Conservation (phyloP, 2,329 filamentous ascomycete species). For the Penicillium sp. region DNA sequence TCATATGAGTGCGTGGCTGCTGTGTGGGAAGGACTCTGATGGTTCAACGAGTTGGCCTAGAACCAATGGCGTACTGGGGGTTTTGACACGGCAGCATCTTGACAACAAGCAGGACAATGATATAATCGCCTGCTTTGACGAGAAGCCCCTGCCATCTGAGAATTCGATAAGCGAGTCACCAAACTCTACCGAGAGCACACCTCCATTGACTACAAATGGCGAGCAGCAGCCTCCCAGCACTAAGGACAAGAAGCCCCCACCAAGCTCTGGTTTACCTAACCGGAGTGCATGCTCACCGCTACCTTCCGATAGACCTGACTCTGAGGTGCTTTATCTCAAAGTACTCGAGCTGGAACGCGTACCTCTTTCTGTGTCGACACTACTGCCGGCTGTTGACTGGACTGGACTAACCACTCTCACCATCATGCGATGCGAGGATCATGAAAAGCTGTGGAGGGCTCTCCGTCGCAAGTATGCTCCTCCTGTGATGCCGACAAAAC, state of each 20-base stretch:
- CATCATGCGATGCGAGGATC: slow-evolving; percentile 68
- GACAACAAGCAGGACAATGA: slow-evolving; percentile 6
- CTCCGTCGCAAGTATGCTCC: slow-evolving; percentile 63
- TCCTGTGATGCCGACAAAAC: slow-evolving; percentile 12
- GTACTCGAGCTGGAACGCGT: slow-evolving; percentile 73
- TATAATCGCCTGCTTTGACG: background rate
- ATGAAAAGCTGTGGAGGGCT: slow-evolving; percentile 73
- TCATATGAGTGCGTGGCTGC: slow-evolving; percentile 28
- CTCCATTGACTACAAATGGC: background rate
- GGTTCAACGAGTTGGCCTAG: slow-evolving; percentile 31
- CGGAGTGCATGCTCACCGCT: slow-evolving; percentile 3
- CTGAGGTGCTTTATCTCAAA: slow-evolving; percentile 60
- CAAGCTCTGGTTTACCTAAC: background rate
- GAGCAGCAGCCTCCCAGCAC: background rate
- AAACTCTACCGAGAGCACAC: background rate
- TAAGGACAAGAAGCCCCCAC: background rate
- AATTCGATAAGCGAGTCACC: background rate
- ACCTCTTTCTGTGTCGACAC: slow-evolving; percentile 67
- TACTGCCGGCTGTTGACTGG: slow-evolving; percentile 73
- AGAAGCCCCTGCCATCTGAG: background rate
- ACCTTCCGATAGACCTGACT: slow-evolving; percentile 19
- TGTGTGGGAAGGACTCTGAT: slow-evolving; percentile 16
- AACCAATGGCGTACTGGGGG: slow-evolving; percentile 33
- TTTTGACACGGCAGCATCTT: slow-evolving; percentile 22
- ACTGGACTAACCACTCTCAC: slow-evolving; percentile 68